These are phyloP conservation scores for Phanerodontia chrysosporium DNA, from an alignment of 768 basidiomycete genomes.

Conservation along the genomic window DNA sequence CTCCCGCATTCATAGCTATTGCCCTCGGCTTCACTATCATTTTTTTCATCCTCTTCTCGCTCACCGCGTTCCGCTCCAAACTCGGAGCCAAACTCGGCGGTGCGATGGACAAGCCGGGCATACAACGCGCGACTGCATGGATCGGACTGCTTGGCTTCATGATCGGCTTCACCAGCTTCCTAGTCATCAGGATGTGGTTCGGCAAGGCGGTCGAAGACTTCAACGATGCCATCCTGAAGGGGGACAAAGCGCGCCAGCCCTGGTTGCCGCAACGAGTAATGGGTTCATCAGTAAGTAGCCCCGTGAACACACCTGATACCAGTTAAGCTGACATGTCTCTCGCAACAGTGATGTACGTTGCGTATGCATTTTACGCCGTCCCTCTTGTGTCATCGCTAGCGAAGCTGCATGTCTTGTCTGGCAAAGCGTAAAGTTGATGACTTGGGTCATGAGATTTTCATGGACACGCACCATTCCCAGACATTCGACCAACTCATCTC, in stretches of 20 bases:
- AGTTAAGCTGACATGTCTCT: background rate
- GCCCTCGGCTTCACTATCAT: conserved; percentile 51
- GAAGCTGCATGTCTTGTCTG: conserved; percentile 53
- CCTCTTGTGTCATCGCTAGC: conserved; percentile 66
- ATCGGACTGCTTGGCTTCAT: conserved; percentile 75
- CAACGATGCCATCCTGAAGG: conserved; percentile 54
- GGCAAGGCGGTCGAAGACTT: conserved; percentile 78
- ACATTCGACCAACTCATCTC: background rate
- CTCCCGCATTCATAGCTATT: conserved; percentile 61
- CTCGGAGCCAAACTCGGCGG: conserved; percentile 47
- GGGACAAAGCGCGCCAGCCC: conserved; percentile 51
- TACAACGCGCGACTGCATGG: conserved; percentile 65
- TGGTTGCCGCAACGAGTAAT: conserved; percentile 62
- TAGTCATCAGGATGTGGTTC: conserved; percentile 77
- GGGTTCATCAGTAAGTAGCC: conserved; percentile 60
- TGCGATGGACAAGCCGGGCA: conserved; percentile 48
- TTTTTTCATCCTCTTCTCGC: conserved; percentile 63
- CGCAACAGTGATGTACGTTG: conserved; percentile 69
- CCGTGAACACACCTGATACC: background rate
- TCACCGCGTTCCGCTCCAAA: conserved; percentile 63
- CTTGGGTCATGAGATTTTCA: background rate
- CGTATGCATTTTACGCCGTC: conserved; percentile 68
- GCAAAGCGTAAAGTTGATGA: conserved; percentile 28
- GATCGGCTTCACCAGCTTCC: conserved; percentile 64
- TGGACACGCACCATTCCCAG: background rate